Base-by-base conservation (phyloP, 257 asterid genomes). In the Lithospermum erythrorhizon region DNA sequence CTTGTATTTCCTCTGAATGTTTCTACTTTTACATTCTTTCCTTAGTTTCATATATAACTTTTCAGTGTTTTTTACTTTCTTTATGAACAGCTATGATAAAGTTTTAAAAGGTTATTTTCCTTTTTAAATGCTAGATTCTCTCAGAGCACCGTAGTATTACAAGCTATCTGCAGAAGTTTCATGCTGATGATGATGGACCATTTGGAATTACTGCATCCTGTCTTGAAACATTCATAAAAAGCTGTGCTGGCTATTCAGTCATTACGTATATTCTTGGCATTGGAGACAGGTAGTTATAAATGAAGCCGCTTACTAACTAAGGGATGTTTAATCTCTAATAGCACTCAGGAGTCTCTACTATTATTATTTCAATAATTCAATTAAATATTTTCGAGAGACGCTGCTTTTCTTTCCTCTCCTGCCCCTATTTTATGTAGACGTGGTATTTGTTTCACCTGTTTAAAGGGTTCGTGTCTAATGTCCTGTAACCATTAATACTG, bases 211-310 rank as follows among this genome's bases (percentile, higher is more conserved):
- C 98, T 10, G 94, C 94, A 19, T 78, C 94, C 10, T 91, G 98
- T 55, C 91, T 91, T 58, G 98, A 91, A 76, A 91, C 98, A 23
- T 91, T 91, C 70, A 91, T 86, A 67, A 91, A 91, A 78, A 91
- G 98, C 62, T 91, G 98, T 64, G 96, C 98, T 79, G 98, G 98
- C 60, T 91, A 91, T 79, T 91, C 98, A 10, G 98, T 91, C 69
- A 91, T 91, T 82, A 91, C 98, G 9, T 91, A 91, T 78, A 91
- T 91, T 61, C 76, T 91, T 63, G 96, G 98, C 70, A 88, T 91
- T 70, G 98, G 98, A 62, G 98, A 91, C 86, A 91, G 98, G 96
- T 87, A 57, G 76, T 62, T 58, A 64, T 66, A 61, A 49, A 55
- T 30, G 47, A 59, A 9, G 21, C 57, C 55, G n/a, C 58, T 59